Base-by-base conservation (phyloP, 2,329 filamentous ascomycete species). In the Fusarium xylarioides region DNA sequence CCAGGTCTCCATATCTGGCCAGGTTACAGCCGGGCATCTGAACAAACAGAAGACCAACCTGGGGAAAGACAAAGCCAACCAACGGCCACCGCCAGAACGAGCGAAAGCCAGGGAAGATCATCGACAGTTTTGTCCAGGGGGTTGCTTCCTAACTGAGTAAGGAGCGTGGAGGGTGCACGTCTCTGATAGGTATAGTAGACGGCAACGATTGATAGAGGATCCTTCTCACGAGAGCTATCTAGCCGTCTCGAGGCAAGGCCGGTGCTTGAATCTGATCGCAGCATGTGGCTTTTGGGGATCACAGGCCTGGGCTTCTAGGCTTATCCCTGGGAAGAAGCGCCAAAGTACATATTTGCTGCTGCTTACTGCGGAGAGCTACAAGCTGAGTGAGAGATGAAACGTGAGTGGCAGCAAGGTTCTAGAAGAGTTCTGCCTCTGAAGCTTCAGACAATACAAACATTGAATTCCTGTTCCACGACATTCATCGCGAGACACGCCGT, bases 221-320 rank as follows among this genome's bases (percentile, higher is more conserved):
- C 66, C 66, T 71, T 54, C 42, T 71, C 49, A 63, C 55, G 50
- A 68, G 70, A 52, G 50, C 54, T 66, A 35, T 61, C 73, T 74
- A 74, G 61, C 72, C 66, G n/a, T 57, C 58, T 74, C 49, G 40
- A 75, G 73, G 21, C 35, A 74, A 75, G 58, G 52, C 67, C 42
- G 63, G 63, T 60, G 58, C 50, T 74, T 76, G 75, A 77, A 77
- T 77, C 75, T 76, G 70, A 76, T 77, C 75, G 74, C 71, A 76
- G 67, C 68, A 68, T 60, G 75, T 77, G 75, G 75, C 74, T 77
- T 77, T 77, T 44, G 64, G 64, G 74, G 72, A 77, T 77, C 72
- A 77, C 72, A 76, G 71, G 72, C 67, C 50, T 70, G 42, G 43
- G 35, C 37, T 68, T 37, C 75, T 70, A 40, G 75, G 74, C 76